Conservation (phyloP, 768 basidiomycete species). For the Paxillus rubicundulus region DNA sequence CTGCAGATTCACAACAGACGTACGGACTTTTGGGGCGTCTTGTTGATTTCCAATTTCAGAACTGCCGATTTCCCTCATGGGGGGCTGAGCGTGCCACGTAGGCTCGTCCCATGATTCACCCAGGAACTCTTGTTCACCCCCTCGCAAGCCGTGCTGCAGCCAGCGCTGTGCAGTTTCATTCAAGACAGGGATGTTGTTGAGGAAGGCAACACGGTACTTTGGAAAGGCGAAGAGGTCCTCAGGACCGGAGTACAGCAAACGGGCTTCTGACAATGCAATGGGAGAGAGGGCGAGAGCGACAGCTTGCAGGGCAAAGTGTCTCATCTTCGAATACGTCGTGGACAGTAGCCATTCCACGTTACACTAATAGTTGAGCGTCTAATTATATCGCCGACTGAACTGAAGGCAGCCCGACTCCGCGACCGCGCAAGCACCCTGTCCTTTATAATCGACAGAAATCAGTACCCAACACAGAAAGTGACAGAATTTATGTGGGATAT, state of each 20-base stretch:
- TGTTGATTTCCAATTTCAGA: slow-evolving; percentile 37
- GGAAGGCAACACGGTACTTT: slow-evolving; percentile 75
- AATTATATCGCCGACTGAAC: slow-evolving; percentile 36
- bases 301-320: slow-evolving; percentile 11
- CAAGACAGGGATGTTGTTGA: slow-evolving; percentile 72
- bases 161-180: slow-evolving; percentile 74
- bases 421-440: slow-evolving; percentile 9
- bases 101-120: slow-evolving; percentile 55
- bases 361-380: not conserved
- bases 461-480: no score
- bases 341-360: slow-evolving; percentile 8
- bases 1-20: slow-evolving; percentile 28
- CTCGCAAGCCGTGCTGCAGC: slow-evolving; percentile 68
- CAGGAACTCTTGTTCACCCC: slow-evolving; percentile 77
- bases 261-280: slow-evolving; percentile 21
- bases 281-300: slow-evolving; percentile 17
- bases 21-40: slow-evolving; percentile 33
- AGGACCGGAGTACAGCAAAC: slow-evolving; percentile 65
- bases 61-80: slow-evolving; percentile 60
- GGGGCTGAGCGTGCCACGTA: slow-evolving; percentile 36
- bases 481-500: no score
- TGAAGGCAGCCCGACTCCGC: slow-evolving; percentile 26
- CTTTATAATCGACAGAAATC: no score
- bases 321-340: slow-evolving; percentile 10
- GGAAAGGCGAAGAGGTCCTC: slow-evolving; percentile 82